Base-by-base conservation (phyloP, 148 eudicot genomes). In the Amaranthus palmeri region DNA sequence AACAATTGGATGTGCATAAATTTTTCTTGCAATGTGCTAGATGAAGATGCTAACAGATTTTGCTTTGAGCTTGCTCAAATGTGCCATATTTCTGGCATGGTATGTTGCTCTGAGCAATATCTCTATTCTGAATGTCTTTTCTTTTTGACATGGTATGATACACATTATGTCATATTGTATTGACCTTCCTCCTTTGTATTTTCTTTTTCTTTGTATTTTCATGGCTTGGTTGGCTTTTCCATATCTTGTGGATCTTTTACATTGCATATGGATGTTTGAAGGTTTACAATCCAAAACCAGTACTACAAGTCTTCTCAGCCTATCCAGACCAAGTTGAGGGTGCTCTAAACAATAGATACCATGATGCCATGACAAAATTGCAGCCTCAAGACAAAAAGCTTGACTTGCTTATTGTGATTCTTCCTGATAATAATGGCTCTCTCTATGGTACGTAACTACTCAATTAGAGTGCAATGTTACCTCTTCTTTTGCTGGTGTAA, bases 371-470 rank as follows among this genome's bases (percentile, higher is more conserved):
- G 82, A 75, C 81, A 47, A 86, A 79, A 81, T 75, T 88, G 65
- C 85, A 69, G 72, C 75, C 79, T 7, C 76, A 69, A 52, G 69
- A 72, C 13, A 88, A 78, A 80, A 88, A 90, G 69, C 86, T 90
- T 60, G 90, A 90, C 60, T 59, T 90, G 68, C 87, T 90, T 17
- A 81, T 90, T 62, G 88, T 85, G 65, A 85, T 90, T 79, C 87
- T 90, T 25, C 96, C 96, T 4, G 96, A 90, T 83, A 88, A 85
- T 58, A 90, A 90, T 74, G 96, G 96, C 49, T 85, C 96, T 62
- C 86, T 90, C n/a, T 90, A 90, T 85, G 96, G 96, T 90, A 85
- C 36, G 8, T 52, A 25, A 41, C 58, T 46, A n/a, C 40, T 52
- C 13, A 4, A 25, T 66, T 18, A 61, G 17, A 12, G 5, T 15